Percentiles rank a stretch among this genome's conserved stretches.
Conservation (phyloP, 495 filamentous ascomycete genomes). For the Geopyxis carbonaria region DNA sequence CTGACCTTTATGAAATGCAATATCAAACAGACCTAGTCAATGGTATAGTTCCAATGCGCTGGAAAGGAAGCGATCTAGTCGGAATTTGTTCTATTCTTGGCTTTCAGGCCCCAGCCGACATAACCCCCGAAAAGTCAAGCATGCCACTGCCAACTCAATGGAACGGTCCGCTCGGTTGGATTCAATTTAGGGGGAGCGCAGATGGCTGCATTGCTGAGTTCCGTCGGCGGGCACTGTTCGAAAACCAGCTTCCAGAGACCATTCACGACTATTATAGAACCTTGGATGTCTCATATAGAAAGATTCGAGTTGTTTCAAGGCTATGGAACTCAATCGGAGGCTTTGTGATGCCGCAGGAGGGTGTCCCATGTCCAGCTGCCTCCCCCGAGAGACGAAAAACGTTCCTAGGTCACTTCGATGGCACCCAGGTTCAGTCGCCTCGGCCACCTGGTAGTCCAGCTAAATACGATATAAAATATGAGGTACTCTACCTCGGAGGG, state of each 20-base stretch:
- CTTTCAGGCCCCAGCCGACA: constrained; percentile 10
- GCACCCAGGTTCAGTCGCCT: no score
- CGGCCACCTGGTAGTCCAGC: no score
- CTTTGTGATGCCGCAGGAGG: constrained; percentile 1
- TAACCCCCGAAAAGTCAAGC: constrained; percentile 1
- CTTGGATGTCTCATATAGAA: background rate
- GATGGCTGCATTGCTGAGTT: constrained; percentile 19
- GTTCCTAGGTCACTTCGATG: no score
- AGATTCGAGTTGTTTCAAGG: constrained; percentile 4
- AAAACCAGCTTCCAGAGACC: constrained; percentile 1
- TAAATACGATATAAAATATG: no score
- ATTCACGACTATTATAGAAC: constrained; percentile 4
- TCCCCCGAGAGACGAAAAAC: no score
- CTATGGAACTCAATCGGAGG: constrained; percentile 14
- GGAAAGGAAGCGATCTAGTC: constrained; percentile 17
- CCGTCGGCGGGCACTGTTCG: constrained; percentile 3
- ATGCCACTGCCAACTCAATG: constrained; percentile 18
- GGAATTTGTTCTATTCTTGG: constrained; percentile 18
- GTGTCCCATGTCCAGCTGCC: no score
- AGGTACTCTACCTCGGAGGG: constrained; percentile 8
- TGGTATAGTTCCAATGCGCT: constrained; percentile 20
- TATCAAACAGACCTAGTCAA: constrained; percentile 14
- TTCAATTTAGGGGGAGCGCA: constrained; percentile 16
- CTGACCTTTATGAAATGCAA: constrained; percentile 12
- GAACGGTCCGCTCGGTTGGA: constrained; percentile 19